Base-by-base conservation (phyloP, 257 asterid species). In the Eustoma russellianum region DNA sequence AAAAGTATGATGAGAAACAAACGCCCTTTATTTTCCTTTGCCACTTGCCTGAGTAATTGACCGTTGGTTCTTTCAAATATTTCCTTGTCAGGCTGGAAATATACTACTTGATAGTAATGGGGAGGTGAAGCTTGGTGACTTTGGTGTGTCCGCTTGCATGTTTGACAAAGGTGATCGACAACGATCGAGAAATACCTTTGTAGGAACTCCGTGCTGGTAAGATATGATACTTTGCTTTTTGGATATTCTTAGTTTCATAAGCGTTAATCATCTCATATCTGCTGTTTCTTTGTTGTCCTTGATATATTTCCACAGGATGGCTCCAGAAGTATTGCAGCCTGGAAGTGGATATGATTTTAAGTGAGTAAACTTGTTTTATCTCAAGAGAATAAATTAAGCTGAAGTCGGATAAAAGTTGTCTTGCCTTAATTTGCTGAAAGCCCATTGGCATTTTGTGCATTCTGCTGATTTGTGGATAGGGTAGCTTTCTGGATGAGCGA, bases 171-270 rank as follows among this genome's bases (percentile, higher is more conserved):
- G 95, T 68, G 99, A 85, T 70, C 85, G 99, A 69, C 99, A 85
- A 61, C 86, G 95, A 28, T 85, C 99, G 41, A 83, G 99, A 71
- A 92, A 85, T 77, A 92, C 99, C 60, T 92, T 92, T 63, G 97
- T 92, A 30, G 99, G 99, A 72, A 92, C 99, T 76, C 99, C 99
- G 35, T 92, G 99, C 88, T 92, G 99, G 99, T 92, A 72, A 16
- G 65, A 33, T 34, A 43, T 66, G 48, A 59, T 49, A 50, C 57
- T 48, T 41, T 58, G 15, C 46, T 14, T 13, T 28, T 56, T 35
- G 41, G 33, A 16, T 41, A 35, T 28, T 13, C 12, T 17, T 5
- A 17, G 17, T 30, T 55, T 41, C 17, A 44, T 64, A 13, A 14
- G 34, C 48, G 44, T 38, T 46, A 28, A 10, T 64, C 28, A 52